phyloP scores from a whole-genome alignment of 805 yeast genomes.

The Clavispora phyllophila region DNA sequence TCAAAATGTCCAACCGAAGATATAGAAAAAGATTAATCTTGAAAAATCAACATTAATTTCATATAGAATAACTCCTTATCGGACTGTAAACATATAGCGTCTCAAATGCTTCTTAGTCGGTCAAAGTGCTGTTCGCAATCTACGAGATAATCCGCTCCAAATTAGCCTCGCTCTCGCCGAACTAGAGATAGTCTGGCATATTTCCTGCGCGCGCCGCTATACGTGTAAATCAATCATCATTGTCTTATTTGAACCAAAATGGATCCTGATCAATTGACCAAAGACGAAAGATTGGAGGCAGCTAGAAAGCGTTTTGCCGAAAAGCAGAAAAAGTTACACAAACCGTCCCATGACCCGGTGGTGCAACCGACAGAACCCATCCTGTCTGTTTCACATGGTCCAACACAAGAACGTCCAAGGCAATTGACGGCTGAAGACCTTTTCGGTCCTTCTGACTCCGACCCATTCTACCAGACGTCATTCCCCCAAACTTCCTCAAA shows the following conservation, averaged over 20 bases:
- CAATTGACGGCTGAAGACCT: constrained; percentile 1
- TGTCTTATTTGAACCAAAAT: neutral
- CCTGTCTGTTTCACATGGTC: neutral
- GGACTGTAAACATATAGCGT: no score
- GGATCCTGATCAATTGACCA: constrained; percentile 23
- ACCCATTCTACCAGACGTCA: neutral
- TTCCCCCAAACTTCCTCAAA: neutral
- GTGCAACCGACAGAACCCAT: neutral
- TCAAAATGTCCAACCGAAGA: no score
- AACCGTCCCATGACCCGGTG: constrained; percentile 12
- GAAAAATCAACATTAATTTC: no score
- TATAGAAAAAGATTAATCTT: no score
- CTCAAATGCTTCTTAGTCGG: no score
- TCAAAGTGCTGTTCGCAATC: no score
- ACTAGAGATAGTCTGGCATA: neutral
- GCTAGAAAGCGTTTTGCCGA: constrained; percentile 73
- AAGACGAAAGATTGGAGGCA: constrained; percentile 63
- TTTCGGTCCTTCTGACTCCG: neutral
- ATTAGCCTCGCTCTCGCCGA: neutral
- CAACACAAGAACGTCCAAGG: neutral
- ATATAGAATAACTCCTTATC: no score
- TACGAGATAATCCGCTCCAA: no score
- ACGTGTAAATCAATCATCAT: neutral
- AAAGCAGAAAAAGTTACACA: constrained; percentile 53
- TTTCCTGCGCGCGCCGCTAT: neutral